Percentiles rank a stretch among this genome's conserved stretches.
These are phyloP conservation scores for Auriscalpium microsporum DNA, from an alignment of 768 basidiomycete species.

Conservation along the genomic window DNA sequence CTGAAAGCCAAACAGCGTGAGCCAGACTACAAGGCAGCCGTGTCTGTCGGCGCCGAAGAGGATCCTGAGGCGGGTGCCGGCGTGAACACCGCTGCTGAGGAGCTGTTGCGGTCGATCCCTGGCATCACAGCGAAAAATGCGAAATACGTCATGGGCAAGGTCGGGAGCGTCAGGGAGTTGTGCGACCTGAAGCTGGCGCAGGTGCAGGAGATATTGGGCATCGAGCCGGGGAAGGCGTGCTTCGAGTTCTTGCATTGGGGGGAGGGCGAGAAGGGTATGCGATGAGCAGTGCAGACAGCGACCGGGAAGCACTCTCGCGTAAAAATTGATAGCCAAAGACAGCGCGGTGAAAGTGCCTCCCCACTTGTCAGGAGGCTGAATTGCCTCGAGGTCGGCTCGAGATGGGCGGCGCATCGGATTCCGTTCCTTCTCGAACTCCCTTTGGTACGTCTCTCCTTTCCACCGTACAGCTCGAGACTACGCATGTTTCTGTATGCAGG, in stretches of 20 bases:
- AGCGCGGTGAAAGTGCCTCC: no score
- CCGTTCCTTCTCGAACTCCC: no score
- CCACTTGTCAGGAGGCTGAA: no score
- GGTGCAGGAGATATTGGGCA: slow-evolving; percentile 70
- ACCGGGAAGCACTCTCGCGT: no score
- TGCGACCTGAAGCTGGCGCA: slow-evolving; percentile 52
- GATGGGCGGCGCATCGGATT: no score
- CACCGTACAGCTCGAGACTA: no score
- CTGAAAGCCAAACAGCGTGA: slow-evolving; percentile 75
- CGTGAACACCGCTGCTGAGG: slow-evolving; percentile 69
- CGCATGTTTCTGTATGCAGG: no score
- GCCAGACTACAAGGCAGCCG: slow-evolving; percentile 70
- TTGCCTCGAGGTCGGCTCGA: no score
- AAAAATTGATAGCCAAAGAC: no score
- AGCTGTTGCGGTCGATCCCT: slow-evolving; percentile 73
- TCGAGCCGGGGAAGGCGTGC: slow-evolving; percentile 71
- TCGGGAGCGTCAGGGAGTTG: slow-evolving; percentile 69
- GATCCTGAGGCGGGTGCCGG: slow-evolving; percentile 59
- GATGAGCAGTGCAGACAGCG: no score
- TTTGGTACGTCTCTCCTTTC: no score
- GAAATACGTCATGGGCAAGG: slow-evolving; percentile 74
- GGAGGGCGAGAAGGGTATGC: slow-evolving; percentile 25
- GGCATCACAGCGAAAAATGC: slow-evolving; percentile 81
- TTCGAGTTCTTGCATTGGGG: slow-evolving; percentile 79
- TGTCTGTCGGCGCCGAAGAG: slow-evolving; percentile 74